These are phyloP conservation scores for Penicillium samsonianum DNA, from an alignment of 495 filamentous ascomycete species.

Conservation along the genomic window DNA sequence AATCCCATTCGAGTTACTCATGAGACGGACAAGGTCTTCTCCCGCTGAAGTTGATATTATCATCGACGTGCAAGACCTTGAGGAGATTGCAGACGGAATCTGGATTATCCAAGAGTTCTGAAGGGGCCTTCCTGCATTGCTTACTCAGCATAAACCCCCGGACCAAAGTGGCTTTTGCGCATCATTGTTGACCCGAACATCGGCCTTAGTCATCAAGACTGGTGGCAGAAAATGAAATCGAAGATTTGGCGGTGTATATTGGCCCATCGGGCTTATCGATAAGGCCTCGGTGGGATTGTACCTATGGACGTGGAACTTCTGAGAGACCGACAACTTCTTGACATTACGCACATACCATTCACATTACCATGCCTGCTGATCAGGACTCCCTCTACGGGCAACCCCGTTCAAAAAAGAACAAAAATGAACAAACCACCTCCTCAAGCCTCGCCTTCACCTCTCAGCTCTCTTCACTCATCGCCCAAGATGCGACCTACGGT, in stretches of 20 bases:
- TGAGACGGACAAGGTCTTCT: too few relatives aligned
- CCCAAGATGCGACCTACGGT: conserved; percentile 41
- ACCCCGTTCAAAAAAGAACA: conserved; percentile 55
- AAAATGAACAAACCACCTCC: conserved; percentile 60
- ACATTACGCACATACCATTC: neutral
- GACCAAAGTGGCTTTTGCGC: conserved; percentile 44
- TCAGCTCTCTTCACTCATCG: conserved; percentile 71
- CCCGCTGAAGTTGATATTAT: too few relatives aligned
- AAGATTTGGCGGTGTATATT: neutral
- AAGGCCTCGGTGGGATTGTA: conserved; percentile 1
- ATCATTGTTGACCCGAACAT: conserved; percentile 25
- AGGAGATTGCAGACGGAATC: too few relatives aligned
- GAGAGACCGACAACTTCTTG: neutral
- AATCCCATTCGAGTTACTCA: too few relatives aligned
- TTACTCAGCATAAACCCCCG: conserved; percentile 39
- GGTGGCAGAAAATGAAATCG: neutral
- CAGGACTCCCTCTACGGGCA: conserved; percentile 68
- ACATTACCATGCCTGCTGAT: conserved; percentile 20
- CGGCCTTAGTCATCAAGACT: conserved; percentile 9
- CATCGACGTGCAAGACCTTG: too few relatives aligned
- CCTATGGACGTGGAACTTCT: neutral
- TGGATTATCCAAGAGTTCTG: too few relatives aligned
- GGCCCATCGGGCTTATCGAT: conserved; percentile 6
- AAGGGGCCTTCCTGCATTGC: too few relatives aligned
- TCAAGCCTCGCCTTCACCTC: conserved; percentile 78